A percentile compares a stretch with the other conserved stretches of the same genome.
Evolutionary conservation across 352 stramenopile genomes (phyloP).

Genomic region (Globisporangium camurandrum): DNA sequence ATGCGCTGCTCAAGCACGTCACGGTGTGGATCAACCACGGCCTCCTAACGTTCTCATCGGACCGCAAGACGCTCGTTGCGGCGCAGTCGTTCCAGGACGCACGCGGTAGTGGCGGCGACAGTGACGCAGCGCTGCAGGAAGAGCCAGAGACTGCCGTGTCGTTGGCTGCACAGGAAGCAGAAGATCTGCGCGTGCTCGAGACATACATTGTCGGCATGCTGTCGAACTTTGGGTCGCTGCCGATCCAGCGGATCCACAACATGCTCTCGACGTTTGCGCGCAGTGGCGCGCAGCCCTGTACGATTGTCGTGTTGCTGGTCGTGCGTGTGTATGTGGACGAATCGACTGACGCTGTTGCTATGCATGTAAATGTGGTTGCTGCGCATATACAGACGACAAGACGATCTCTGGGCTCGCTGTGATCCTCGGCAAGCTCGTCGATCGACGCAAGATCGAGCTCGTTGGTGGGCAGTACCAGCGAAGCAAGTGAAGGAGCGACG

Average conservation of each 20-base stretch:
- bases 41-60: slow-evolving; percentile 35
- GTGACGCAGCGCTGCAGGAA: slow-evolving; percentile 29
- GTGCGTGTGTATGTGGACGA: neutral
- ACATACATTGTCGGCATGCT: slow-evolving; percentile 95
- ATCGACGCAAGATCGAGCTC: slow-evolving; percentile 59
- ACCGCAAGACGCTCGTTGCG: slow-evolving; percentile 36
- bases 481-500: slow-evolving; percentile 5
- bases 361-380: slow-evolving; percentile 13
- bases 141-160: slow-evolving; percentile 83
- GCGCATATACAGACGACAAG: slow-evolving; percentile 50
- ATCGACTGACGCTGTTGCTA: neutral
- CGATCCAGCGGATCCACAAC: slow-evolving; percentile 91
- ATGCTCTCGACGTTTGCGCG: slow-evolving; percentile 88
- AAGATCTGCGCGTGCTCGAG: slow-evolving; percentile 90
- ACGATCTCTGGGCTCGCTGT: slow-evolving; percentile 70
- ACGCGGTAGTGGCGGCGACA: slow-evolving; percentile 22
- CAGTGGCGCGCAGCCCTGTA: slow-evolving; percentile 69
- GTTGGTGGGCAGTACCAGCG: slow-evolving; percentile 61
- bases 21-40: slow-evolving; percentile 72
- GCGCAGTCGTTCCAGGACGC: slow-evolving; percentile 39
- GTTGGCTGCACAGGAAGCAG: slow-evolving; percentile 83
- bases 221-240: slow-evolving; percentile 89
- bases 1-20: slow-evolving; percentile 46
- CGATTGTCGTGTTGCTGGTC: slow-evolving; percentile 10
- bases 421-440: slow-evolving; percentile 63